phyloP scores from a whole-genome alignment of 345 rosid genomes.

The Punica granatum region DNA sequence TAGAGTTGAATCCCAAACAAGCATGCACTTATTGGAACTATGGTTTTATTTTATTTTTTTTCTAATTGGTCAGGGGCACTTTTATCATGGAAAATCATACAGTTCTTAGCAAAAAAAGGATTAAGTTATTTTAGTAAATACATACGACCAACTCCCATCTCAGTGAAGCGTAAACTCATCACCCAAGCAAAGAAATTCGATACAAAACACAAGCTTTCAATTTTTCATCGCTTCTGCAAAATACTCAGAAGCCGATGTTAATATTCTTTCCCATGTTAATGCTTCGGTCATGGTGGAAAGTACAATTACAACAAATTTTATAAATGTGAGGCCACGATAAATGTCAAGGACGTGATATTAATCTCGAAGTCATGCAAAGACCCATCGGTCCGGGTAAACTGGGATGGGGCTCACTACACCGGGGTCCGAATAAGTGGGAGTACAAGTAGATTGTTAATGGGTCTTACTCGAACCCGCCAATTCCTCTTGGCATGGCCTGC shows the following conservation, averaged over 20 bases:
- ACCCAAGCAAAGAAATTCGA: slow-evolving; percentile 44
- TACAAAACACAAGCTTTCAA: slow-evolving; percentile 7
- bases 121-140: too few relatives aligned
- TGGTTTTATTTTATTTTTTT: too few relatives aligned
- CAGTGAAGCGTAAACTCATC: slow-evolving; percentile 47
- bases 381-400: slow-evolving; percentile 35
- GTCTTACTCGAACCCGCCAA: slow-evolving; percentile 43
- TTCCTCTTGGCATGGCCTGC: slow-evolving; percentile 43
- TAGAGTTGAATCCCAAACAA: too few relatives aligned
- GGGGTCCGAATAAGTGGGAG: slow-evolving; percentile 62
- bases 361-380: slow-evolving; percentile 45
- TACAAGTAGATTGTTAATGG: slow-evolving; percentile 35
- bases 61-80: too few relatives aligned
- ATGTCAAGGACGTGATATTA: slow-evolving; percentile 34
- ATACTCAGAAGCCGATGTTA: not conserved
- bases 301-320: slow-evolving; percentile 41
- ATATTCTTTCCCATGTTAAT: slow-evolving; percentile 29
- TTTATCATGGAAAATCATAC: too few relatives aligned
- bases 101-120: too few relatives aligned
- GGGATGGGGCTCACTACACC: slow-evolving; percentile 76
- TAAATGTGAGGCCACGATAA: slow-evolving; percentile 41
- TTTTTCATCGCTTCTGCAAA: not conserved
- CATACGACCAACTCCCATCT: too few relatives aligned
- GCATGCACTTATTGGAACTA: too few relatives aligned
- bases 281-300: slow-evolving; percentile 75